A percentile compares a stretch with the other conserved stretches of the same genome.
Evolutionary conservation across 2,329 filamentous ascomycete species (phyloP).

Genomic region (Drechmeria coniospora): DNA sequence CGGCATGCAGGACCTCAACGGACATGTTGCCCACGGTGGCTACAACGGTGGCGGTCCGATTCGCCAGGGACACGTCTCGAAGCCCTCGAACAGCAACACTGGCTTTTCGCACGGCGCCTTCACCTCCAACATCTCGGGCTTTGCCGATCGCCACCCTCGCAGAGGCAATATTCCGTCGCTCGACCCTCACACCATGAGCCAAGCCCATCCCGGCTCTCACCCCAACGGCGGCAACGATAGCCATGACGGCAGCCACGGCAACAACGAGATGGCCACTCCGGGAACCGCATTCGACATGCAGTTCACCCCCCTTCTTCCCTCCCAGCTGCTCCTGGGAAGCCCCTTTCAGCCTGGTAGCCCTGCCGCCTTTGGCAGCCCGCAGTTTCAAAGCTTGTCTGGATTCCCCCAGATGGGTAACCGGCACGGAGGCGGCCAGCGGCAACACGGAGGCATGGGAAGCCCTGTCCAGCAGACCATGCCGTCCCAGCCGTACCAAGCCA

Average conservation of each 20-base stretch:
- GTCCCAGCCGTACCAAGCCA: constrained; percentile 66
- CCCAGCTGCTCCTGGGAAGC: constrained; percentile 84
- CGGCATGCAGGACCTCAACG: constrained; percentile 80
- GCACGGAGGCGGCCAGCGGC: constrained; percentile 35
- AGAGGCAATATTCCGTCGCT: constrained; percentile 79
- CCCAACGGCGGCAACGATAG: constrained; percentile 51
- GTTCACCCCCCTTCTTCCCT: constrained; percentile 89
- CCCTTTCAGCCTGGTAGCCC: constrained; percentile 94
- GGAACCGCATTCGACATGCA: constrained; percentile 94
- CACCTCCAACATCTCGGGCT: constrained; percentile 70
- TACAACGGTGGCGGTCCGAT: constrained; percentile 31
- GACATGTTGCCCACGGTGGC: constrained; percentile 31
- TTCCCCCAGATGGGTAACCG: constrained; percentile 50
- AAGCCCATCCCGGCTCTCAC: constrained; percentile 19
- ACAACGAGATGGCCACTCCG: constrained; percentile 75
- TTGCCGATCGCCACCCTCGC: constrained; percentile 74
- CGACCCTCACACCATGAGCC: constrained; percentile 61
- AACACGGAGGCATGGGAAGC: constrained; percentile 51
- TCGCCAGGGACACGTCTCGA: constrained; percentile 56
- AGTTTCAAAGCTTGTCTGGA: constrained; percentile 71
- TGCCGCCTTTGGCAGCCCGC: constrained; percentile 74
- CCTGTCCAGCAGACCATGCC: constrained; percentile 66
- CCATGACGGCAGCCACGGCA: too few species aligned
- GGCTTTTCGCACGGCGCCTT: constrained; percentile 91
- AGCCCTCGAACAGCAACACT: constrained; percentile 69